A percentile compares a stretch with the other conserved stretches of the same genome.
phyloP scores from a whole-genome alignment of 305 asterid genomes.

The Caryopteris hybrid region DNA sequence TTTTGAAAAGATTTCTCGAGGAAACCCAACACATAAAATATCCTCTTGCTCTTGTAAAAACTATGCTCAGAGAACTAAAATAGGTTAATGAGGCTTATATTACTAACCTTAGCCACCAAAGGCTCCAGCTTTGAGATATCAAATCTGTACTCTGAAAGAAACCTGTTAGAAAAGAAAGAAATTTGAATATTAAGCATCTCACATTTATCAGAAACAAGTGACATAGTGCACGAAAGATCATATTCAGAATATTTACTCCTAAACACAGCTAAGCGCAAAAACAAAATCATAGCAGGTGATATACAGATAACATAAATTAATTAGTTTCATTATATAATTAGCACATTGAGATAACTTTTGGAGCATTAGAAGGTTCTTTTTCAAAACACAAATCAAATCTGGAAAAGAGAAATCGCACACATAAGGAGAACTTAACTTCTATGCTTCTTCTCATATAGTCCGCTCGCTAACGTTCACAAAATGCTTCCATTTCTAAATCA shows the following conservation, averaged over 20 bases:
- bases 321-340: too few species aligned
- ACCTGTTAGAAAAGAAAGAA: slow-evolving; percentile 36
- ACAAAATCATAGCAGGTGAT: neutral
- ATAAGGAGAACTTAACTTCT: neutral
- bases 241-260: neutral
- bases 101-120: slow-evolving; percentile 81
- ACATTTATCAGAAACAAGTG: neutral
- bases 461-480: neutral
- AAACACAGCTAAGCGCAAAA: neutral
- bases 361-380: neutral
- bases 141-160: slow-evolving; percentile 69
- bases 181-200: neutral
- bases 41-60: neutral
- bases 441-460: neutral
- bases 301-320: neutral
- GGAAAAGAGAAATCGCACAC: too few species aligned
- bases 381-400: neutral
- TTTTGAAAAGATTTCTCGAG: neutral
- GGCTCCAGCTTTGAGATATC: slow-evolving; percentile 92
- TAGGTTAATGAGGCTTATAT: slow-evolving; percentile 9
- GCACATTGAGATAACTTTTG: neutral
- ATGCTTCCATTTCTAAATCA: neutral
- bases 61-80: neutral
- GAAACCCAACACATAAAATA: neutral
- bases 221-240: slow-evolving; percentile 1